phyloP scores from a whole-genome alignment of 2,329 filamentous ascomycete genomes.

The Cladosporium sp. region DNA sequence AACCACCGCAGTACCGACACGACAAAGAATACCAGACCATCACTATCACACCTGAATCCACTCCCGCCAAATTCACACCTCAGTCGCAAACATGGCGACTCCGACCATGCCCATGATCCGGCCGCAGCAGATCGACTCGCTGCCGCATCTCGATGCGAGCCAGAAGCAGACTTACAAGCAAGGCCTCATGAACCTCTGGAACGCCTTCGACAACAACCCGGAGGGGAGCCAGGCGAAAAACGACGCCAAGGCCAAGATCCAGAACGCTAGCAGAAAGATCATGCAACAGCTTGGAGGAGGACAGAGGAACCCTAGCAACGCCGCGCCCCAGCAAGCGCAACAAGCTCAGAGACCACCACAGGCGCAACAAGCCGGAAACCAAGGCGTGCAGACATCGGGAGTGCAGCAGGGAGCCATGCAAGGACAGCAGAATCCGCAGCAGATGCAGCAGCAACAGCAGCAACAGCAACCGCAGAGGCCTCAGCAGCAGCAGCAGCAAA shows the following conservation, averaged over 20 bases:
- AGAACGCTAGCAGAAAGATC: slow-evolving; percentile 47
- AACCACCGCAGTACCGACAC: not conserved
- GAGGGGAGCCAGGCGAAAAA: slow-evolving; percentile 51
- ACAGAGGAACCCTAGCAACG: slow-evolving; percentile 27
- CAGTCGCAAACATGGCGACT: not conserved
- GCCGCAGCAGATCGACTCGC: slow-evolving; percentile 55
- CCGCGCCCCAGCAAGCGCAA: slow-evolving; percentile 28
- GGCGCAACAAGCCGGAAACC: not conserved
- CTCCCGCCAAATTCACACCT: not conserved
- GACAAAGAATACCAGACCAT: not conserved
- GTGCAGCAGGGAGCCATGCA: slow-evolving; percentile 17
- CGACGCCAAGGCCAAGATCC: slow-evolving; percentile 56
- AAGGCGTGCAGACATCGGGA: slow-evolving; percentile 16
- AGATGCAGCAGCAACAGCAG: slow-evolving; percentile 21
- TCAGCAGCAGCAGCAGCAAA: slow-evolving; percentile 16
- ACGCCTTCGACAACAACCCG: slow-evolving; percentile 52
- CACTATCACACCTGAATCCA: not conserved
- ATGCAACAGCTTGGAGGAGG: slow-evolving; percentile 41
- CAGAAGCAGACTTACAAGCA: slow-evolving; percentile 59
- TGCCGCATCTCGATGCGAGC: slow-evolving; percentile 56
- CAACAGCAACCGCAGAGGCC: slow-evolving; percentile 15
- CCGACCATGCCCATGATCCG: slow-evolving; percentile 43
- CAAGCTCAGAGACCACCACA: slow-evolving; percentile 27
- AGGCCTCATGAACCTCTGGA: slow-evolving; percentile 58
- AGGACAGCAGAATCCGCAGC: slow-evolving; percentile 26